These are phyloP conservation scores for Phytophthora multivora DNA, from an alignment of 352 stramenopile genomes.

Conservation along the genomic window DNA sequence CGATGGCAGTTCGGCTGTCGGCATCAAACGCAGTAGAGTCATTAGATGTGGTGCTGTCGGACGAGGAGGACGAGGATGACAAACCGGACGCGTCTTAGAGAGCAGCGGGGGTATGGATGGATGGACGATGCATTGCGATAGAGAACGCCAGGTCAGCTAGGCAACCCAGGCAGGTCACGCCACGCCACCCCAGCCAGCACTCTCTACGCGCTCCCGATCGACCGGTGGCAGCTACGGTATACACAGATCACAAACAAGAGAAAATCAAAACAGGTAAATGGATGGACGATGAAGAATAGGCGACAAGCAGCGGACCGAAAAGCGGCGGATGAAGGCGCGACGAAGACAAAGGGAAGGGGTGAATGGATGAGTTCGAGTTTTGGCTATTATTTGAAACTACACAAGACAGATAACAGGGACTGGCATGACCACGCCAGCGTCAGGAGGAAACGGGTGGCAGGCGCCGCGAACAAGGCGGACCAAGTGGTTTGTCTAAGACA, in stretches of 20 bases:
- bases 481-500: background rate
- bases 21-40: slow-evolving; percentile 42
- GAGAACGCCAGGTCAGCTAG: slow-evolving; percentile 38
- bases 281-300: slow-evolving; percentile 21
- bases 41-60: slow-evolving; percentile 52
- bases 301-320: slow-evolving; percentile 18
- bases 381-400: slow-evolving; percentile 42
- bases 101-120: slow-evolving; percentile 15
- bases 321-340: slow-evolving; percentile 46
- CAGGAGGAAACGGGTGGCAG: slow-evolving; percentile 30
- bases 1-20: slow-evolving; percentile 38
- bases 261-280: slow-evolving; percentile 41
- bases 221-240: slow-evolving; percentile 35
- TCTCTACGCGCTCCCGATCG: slow-evolving; percentile 22
- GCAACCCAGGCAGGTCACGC: slow-evolving; percentile 24
- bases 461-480: slow-evolving; percentile 5
- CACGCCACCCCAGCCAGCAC: slow-evolving; percentile 20
- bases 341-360: slow-evolving; percentile 16
- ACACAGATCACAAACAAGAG: slow-evolving; percentile 18
- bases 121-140: slow-evolving; percentile 43
- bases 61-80: slow-evolving; percentile 48
- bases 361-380: slow-evolving; percentile 36
- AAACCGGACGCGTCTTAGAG: slow-evolving; percentile 40
- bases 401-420: slow-evolving; percentile 31
- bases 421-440: slow-evolving; percentile 30